These are phyloP conservation scores for Pleurotus cornucopiae DNA, from an alignment of 768 basidiomycete species.

Conservation along the genomic window DNA sequence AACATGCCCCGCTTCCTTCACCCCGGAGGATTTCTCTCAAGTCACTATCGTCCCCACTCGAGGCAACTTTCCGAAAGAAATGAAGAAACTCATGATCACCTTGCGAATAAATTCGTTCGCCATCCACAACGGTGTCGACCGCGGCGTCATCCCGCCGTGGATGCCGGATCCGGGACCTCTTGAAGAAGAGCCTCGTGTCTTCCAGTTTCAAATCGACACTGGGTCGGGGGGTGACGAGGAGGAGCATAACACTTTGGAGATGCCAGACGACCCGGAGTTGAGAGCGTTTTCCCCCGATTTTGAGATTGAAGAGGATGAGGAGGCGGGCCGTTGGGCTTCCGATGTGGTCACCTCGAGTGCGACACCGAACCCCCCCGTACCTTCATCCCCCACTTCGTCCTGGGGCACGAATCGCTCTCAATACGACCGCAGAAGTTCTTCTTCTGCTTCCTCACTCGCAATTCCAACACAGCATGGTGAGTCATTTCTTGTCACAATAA, in stretches of 20 bases:
- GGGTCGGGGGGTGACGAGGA: constrained; percentile 8
- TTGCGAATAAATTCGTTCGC: constrained; percentile 78
- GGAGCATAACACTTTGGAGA: not conserved
- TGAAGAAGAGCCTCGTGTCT: constrained; percentile 53
- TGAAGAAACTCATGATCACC: constrained; percentile 75
- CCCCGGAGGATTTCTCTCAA: not conserved
- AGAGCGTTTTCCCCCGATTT: constrained; percentile 5
- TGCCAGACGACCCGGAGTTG: not conserved
- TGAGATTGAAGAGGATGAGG: not conserved
- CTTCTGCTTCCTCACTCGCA: not conserved
- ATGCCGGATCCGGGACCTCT: constrained; percentile 55
- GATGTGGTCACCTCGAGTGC: no score
- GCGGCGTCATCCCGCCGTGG: constrained; percentile 27
- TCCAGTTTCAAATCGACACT: constrained; percentile 62
- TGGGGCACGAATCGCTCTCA: not conserved
- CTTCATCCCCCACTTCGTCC: not conserved
- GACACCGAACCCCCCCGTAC: no score
- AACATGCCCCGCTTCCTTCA: constrained; percentile 21
- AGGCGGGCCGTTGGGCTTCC: not conserved
- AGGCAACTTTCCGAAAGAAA: constrained; percentile 63
- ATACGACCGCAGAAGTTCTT: not conserved
- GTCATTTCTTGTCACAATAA: not conserved
- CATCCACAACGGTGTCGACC: constrained; percentile 48
- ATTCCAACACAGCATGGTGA: not conserved
- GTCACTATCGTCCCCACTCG: constrained; percentile 57